Percentiles rank a stretch among this genome's conserved stretches.
Conservation (phyloP, 495 filamentous ascomycete species). For the Annulohypoxylon bovei region DNA sequence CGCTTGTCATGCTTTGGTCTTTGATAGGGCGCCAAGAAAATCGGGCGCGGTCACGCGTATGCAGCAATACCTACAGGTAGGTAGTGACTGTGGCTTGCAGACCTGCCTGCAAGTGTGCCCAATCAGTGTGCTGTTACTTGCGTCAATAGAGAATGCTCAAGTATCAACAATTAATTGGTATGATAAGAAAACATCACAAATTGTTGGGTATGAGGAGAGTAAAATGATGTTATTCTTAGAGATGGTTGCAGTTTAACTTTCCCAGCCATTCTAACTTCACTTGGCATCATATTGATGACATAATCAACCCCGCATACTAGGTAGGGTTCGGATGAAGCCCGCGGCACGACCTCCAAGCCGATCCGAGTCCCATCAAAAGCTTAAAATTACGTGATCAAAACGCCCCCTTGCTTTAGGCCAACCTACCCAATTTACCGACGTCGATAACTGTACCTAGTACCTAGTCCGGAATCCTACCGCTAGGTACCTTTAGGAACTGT, state of each 20-base stretch:
- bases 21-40: conserved; percentile 7
- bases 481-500: no score
- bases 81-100: conserved; percentile 23
- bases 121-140: not conserved
- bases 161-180: not conserved
- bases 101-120: not conserved
- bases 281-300: not conserved
- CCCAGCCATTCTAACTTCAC: no score
- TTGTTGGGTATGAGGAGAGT: not conserved
- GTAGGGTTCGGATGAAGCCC: no score
- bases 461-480: not conserved
- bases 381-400: not conserved
- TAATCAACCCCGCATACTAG: no score
- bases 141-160: not conserved
- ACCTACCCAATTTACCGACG: not conserved
- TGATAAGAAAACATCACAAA: not conserved
- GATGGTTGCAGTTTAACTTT: not conserved
- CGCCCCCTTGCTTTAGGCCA: not conserved
- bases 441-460: no score
- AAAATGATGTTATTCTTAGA: not conserved
- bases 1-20: conserved; percentile 11
- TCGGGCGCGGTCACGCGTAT: not conserved
- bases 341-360: not conserved
- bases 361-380: not conserved
- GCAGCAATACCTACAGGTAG: not conserved